Conservation (phyloP, 2,329 filamentous ascomycete genomes). For the Alternaria brassicae region DNA sequence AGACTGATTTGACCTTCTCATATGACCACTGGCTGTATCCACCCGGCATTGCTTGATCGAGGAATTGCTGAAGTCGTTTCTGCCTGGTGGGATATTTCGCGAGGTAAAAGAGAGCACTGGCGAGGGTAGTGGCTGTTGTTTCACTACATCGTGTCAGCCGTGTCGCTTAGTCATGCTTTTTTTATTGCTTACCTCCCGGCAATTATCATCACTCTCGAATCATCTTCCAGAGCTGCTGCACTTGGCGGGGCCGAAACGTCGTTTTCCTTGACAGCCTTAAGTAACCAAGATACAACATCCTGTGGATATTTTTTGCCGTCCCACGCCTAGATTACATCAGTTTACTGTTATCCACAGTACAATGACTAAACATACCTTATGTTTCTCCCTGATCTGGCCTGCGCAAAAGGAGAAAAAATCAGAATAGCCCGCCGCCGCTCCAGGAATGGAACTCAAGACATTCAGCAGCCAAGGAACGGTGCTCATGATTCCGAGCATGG, state of each 20-base stretch:
- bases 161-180: neutral
- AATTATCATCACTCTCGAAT: constrained; percentile 45
- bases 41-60: constrained; percentile 41
- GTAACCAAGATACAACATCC: constrained; percentile 52
- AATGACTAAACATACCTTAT: constrained; percentile 28
- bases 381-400: constrained; percentile 42
- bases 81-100: constrained; percentile 39
- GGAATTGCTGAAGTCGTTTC: constrained; percentile 38
- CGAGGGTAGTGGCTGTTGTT: constrained; percentile 45
- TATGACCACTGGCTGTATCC: constrained; percentile 37
- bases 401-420: constrained; percentile 43
- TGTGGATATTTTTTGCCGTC: constrained; percentile 35
- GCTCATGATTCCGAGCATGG: constrained; percentile 41
- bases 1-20: constrained; percentile 36
- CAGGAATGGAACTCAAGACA: constrained; percentile 41
- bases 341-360: neutral
- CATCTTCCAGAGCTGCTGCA: constrained; percentile 40
- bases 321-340: constrained; percentile 21
- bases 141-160: constrained; percentile 35
- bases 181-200: constrained; percentile 36
- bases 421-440: constrained; percentile 33
- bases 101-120: constrained; percentile 43
- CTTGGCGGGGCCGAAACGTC: constrained; percentile 47
- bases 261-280: constrained; percentile 50
- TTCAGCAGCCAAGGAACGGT: constrained; percentile 50